Base-by-base conservation (phyloP, 129 eudicot species). In the Rutidosis leptorrhynchoides region DNA sequence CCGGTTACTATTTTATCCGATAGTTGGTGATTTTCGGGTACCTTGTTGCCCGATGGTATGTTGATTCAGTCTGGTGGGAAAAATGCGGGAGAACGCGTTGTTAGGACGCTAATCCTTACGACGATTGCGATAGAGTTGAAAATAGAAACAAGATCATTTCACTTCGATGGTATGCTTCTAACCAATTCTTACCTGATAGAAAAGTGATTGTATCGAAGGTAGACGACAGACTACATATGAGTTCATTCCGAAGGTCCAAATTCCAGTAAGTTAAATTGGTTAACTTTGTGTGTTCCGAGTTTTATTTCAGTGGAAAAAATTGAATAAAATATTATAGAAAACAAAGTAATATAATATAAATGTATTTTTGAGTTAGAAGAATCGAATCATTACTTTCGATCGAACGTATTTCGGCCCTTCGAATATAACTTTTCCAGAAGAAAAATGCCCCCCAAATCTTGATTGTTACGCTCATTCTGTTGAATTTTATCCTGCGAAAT, bases 1-100 rank as follows among this genome's bases (percentile, higher is more conserved):
- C 81, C 87, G 0, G 81, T 83, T 10, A 79, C 80, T 8, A 75
- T 79, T 20, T 64, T 74, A 25, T 67, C 84, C 1, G 79, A 83
- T 32, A 68, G 74, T 0, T 83, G 87, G 87, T 83, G 87, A 46
- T 83, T 84, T 6, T 83, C 84, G 0, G 87, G 81, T 2, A 65
- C 84, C 5, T 54, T 79, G 62, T 22, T 70, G 26, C 79, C 87
- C 0, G 66, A 83, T 30, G 87, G 87, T 10, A 74, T 61, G 28
- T 40, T 82, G 65, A 64, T 82, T 57, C 87, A 82, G 15, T 74
- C 81, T 5, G 84, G 87, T 5, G 83, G 83, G 6, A 70, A 54
- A 40, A 72, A 72, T 1, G 73, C 55, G 5, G 87, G 84, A 3
- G 87, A 82, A 33, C 70, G 71, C 1, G 86, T 68, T 6, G 77